Percentiles rank a stretch among this genome's conserved stretches.
Evolutionary conservation across 441 rosid species (phyloP).

Genomic region (Isatis lusitanica): DNA sequence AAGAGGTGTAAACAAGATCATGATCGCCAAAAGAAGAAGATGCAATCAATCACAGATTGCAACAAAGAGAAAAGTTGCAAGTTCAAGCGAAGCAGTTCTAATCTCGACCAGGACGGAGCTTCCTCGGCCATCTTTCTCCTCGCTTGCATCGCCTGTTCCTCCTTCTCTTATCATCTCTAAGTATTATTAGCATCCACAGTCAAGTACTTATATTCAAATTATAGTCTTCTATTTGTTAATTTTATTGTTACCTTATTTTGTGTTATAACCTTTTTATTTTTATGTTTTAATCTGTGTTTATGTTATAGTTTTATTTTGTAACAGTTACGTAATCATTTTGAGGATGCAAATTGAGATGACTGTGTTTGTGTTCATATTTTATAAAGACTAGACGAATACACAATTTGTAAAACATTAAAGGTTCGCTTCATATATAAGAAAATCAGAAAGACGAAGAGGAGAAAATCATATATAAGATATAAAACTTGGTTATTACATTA

Average conservation of each 20-base stretch:
- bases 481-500: no score
- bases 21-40: slow-evolving; percentile 29
- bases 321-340: background rate
- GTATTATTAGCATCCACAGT: background rate
- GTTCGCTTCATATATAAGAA: no score
- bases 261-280: background rate
- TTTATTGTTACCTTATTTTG: slow-evolving; percentile 6
- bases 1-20: slow-evolving; percentile 24
- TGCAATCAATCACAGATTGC: slow-evolving; percentile 48
- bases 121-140: slow-evolving; percentile 87
- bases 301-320: background rate
- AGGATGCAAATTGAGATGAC: no score
- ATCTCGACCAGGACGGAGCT: slow-evolving; percentile 76
- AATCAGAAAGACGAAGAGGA: no score
- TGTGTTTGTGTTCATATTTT: no score
- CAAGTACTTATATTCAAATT: background rate
- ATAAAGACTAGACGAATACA: no score
- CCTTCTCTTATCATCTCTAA: slow-evolving; percentile 31
- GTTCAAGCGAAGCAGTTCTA: slow-evolving; percentile 83
- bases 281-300: background rate
- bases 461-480: no score
- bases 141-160: slow-evolving; percentile 82
- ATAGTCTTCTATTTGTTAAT: slow-evolving; percentile 6
- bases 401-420: no score
- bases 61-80: slow-evolving; percentile 65